Evolutionary conservation across 129 eudicot genomes (phyloP).

Genomic region (Glebionis coronaria): DNA sequence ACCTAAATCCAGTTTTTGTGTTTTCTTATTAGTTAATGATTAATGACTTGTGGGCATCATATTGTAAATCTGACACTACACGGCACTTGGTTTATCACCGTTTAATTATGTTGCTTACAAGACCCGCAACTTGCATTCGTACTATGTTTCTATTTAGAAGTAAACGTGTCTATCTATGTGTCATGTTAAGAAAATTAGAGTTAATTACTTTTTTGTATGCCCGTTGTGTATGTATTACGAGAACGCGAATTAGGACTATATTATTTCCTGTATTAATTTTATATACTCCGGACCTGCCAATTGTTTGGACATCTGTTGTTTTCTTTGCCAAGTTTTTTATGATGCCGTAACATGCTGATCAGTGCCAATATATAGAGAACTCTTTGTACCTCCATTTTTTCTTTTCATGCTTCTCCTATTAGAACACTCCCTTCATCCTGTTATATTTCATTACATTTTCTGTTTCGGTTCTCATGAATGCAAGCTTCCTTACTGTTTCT

Average conservation of each 20-base stretch:
- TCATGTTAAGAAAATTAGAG: no score
- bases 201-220: no score
- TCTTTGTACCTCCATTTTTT: background rate
- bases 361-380: background rate
- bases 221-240: no score
- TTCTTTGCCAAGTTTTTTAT: background rate
- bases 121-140: slow-evolving; percentile 10
- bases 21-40: background rate
- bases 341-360: background rate
- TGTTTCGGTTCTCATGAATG: slow-evolving; percentile 4
- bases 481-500: background rate
- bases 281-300: no score
- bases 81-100: background rate
- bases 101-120: background rate
- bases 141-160: background rate
- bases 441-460: slow-evolving; percentile 10
- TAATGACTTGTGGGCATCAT: background rate
- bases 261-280: no score
- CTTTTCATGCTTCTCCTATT: background rate
- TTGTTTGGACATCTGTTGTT: no score
- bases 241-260: no score
- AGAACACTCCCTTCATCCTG: slow-evolving; percentile 11
- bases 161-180: background rate
- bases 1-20: slow-evolving; percentile 3
- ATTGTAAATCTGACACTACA: background rate